Evolutionary conservation across 768 basidiomycete species (phyloP), one percentile per base, ranked within the genome.

Genomic region (Sarcomyxa edulis): DNA sequence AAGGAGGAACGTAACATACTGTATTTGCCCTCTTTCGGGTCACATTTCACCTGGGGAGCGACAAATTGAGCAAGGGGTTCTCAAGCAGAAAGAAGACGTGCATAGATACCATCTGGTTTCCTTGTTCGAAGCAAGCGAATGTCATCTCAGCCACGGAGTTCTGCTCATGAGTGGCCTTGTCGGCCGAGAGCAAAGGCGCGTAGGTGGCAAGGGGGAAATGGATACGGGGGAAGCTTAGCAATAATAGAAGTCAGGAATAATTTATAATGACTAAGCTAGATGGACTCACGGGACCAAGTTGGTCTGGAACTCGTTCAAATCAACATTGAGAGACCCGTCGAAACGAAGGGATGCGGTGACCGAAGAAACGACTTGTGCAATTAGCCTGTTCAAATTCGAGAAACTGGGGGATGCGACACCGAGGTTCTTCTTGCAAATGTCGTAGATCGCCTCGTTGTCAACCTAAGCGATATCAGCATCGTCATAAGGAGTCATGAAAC

Each of bases 81-180:
- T 15, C 11, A 41, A 10, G 32, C 16, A 19, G 22, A 20, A 18
- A 28, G 14, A 14, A 42, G 18, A 24, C 6, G 6, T 11, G 27
- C 15, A 10, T 12, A 19, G 34, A 9, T 30, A 74, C 93, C 93
- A 98, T 92, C 65, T 97, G 95, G 65, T 92, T 94, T 44, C 91
- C 92, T 45, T 76, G 73, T 69, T 98, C 95, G 66, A 98, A 97
- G 74, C 93, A 97, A 36, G 92, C 81, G 71, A 89, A 92, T 48
- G 95, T 98, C 92, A 98, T 97, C 54, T 98, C 94, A 32, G 90
- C 80, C 24, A 97, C 95, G 5, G 92, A 89, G 72, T 98, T 96
- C 64, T 92, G 88, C 62, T 98, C 95, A 56, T 98, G 95, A 51
- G 76, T 78, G 26, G 92, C 93, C 69, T 96, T 97, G 53, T 95